These are phyloP conservation scores for Colletotrichum sp. DNA, from an alignment of 2,329 filamentous ascomycete genomes.

Conservation along the genomic window DNA sequence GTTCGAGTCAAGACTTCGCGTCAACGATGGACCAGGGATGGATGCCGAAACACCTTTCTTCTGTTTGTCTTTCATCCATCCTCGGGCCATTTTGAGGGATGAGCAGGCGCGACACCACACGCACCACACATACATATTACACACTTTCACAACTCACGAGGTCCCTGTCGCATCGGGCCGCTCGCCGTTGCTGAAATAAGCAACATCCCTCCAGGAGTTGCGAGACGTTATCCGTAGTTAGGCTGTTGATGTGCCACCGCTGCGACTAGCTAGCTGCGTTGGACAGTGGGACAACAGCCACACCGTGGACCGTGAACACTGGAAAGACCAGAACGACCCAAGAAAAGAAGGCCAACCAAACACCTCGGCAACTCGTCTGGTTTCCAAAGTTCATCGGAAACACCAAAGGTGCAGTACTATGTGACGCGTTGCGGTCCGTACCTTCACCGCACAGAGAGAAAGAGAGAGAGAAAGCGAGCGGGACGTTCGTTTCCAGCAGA, in stretches of 20 bases:
- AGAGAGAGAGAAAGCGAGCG: conserved; percentile 1
- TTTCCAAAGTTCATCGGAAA: conserved; percentile 6
- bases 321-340: not conserved
- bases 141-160: not conserved
- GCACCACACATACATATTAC: not conserved
- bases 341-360: not conserved
- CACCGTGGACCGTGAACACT: not conserved
- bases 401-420: not conserved
- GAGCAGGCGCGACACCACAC: not conserved
- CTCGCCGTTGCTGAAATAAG: not conserved
- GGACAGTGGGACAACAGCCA: not conserved
- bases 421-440: not conserved
- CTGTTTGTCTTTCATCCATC: not conserved
- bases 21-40: not conserved
- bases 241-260: not conserved
- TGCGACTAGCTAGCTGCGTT: not conserved
- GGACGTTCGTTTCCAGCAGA: not conserved
- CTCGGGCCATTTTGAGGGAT: not conserved
- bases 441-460: not conserved
- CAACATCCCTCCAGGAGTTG: not conserved
- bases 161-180: not conserved
- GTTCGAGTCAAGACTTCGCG: not conserved
- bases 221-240: not conserved
- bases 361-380: not conserved
- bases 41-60: not conserved